Evolutionary conservation across 2,329 filamentous ascomycete genomes (phyloP), one percentile per base, ranked within the genome.

Genomic region (Fusarium nisikadoi): DNA sequence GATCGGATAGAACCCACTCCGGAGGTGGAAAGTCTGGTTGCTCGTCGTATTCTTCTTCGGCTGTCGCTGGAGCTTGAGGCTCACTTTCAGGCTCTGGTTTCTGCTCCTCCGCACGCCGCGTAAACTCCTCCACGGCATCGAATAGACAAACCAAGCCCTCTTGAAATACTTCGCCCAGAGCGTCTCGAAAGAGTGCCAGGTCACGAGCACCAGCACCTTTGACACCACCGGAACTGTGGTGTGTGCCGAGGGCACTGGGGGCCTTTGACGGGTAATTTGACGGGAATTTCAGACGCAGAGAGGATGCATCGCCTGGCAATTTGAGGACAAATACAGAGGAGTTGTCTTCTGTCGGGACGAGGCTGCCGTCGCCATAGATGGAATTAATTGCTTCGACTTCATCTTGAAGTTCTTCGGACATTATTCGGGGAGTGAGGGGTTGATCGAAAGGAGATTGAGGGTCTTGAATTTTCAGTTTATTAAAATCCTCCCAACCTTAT

Each of bases 131-230:
- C 41, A 98, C 87, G n/a, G 97, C 87, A 79, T 98, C 95, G 77
- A 95, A 99, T 6, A 99, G 84, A 77, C 95, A 98, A 27, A 97
- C 94, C 57, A 90, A 87, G 0, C 94, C 94, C 0, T 90, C 88
- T 57, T 88, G 86, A 80, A 91, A 97, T 8, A 93, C 87, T n/a
- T 86, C 84, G 2, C 84, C 85, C 36, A 98, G 82, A 0, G 92
- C 90, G 39, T 90, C 85, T 35, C 90, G 86, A 63, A 96, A 91
- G 5, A 93, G 82, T 5, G 88, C 87, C n/a, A 95, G 86, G 54
- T 94, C 88, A 56, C 89, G 85, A 55, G 89, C 90, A 4, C 94
- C 94, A 68, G 93, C 90, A 41, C 95, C 94, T 76, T 90, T 90
- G 54, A 87, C 88, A 25, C 90, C 88, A 47, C 93, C 94, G 12